phyloP scores from a whole-genome alignment of 2,329 filamentous ascomycete genomes.

The Fonsecaea pugnacius region DNA sequence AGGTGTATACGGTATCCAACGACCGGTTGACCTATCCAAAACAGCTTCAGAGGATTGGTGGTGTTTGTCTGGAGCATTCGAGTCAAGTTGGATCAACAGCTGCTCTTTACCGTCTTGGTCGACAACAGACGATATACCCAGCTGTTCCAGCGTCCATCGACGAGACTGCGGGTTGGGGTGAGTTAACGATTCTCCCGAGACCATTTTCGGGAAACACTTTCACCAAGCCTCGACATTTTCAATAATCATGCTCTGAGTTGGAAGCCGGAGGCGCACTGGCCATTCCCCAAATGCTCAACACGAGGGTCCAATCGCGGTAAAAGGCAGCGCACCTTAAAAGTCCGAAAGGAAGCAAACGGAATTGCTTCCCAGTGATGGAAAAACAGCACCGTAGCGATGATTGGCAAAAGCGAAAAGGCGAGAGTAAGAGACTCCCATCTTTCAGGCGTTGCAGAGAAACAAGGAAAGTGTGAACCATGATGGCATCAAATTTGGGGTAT shows the following conservation, averaged over 20 bases:
- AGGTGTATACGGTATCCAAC: conserved; percentile 3
- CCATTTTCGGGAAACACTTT: conserved; percentile 1
- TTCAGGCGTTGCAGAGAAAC: background rate
- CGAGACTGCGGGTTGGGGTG: background rate
- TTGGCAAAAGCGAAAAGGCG: background rate
- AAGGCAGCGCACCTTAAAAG: background rate
- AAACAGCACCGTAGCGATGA: background rate
- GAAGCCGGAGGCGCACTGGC: background rate
- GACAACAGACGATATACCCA: conserved; percentile 18
- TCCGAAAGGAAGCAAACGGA: background rate
- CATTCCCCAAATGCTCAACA: background rate
- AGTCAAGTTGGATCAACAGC: conserved; percentile 20
- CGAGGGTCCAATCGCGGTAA: background rate
- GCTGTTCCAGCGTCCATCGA: conserved; percentile 16
- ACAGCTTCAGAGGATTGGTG: background rate
- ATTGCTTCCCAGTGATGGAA: background rate
- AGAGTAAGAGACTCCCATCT: background rate
- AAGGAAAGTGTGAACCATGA: background rate
- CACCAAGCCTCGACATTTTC: background rate
- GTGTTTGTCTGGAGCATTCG: background rate
- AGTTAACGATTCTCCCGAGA: background rate
- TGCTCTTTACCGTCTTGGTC: conserved; percentile 22
- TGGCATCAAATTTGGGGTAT: background rate
- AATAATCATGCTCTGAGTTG: background rate
- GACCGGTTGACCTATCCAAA: conserved; percentile 15